Percentiles rank a stretch among this genome's conserved stretches.
Conservation (phyloP, 75 land plant genomes). For the Cryptomeria japonica region DNA sequence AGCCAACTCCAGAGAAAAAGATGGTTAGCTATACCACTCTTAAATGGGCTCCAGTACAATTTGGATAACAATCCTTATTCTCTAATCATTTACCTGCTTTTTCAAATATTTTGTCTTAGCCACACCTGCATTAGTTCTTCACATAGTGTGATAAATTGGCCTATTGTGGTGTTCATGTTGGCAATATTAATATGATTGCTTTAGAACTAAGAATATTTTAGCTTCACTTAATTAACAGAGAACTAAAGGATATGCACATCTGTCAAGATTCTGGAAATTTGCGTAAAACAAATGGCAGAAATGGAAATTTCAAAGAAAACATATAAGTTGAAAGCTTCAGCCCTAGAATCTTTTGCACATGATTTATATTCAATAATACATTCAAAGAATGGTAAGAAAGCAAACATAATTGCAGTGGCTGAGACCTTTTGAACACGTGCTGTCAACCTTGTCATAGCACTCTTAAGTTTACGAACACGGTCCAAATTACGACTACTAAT, state of each 20-base stretch:
- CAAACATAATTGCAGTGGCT: background rate
- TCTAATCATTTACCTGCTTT: background rate
- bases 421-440: slow-evolving; percentile 97
- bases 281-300: background rate
- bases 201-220: background rate
- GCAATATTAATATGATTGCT: background rate
- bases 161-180: background rate
- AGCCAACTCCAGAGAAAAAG: background rate
- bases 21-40: background rate
- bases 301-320: background rate
- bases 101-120: background rate
- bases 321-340: background rate
- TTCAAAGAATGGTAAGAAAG: background rate
- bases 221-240: background rate
- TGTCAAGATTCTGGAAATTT: background rate
- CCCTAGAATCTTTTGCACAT: background rate
- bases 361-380: background rate
- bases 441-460: slow-evolving; percentile 97
- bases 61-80: background rate
- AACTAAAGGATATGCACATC: background rate
- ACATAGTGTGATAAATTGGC: background rate
- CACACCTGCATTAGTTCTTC: background rate
- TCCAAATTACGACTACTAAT: slow-evolving; percentile 97
- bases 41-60: background rate
- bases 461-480: slow-evolving; percentile 93